Evolutionary conservation across 768 basidiomycete species (phyloP), one percentile per base, ranked within the genome.

Genomic region (Kwoniella newhampshirensis): DNA sequence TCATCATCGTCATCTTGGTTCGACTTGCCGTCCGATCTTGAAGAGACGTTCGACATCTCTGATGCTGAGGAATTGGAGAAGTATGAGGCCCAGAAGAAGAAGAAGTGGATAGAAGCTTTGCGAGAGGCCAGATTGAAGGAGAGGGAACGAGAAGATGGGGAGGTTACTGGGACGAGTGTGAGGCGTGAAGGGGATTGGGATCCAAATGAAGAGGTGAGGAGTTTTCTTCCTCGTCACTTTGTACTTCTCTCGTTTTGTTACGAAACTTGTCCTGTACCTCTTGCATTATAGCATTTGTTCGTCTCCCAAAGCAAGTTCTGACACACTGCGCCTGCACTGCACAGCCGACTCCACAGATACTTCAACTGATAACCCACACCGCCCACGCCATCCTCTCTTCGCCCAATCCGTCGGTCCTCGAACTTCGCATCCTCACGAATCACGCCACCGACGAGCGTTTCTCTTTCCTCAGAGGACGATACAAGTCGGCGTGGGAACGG

Each of bases 351-450:
- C 48, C 57, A 86, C 86, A 86, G 85, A 15, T 84, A 85, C 54
- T 82, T 46, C 81, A 82, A 2, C 80, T 92, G 11, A 91, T 96
- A 85, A 76, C 78, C 11, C 83, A 86, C 50, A 93, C 91, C 0
- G 88, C 88, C 0, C 62, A 71, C 12, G 87, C 90, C 58, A 76
- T 93, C 28, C 69, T 81, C 23, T 76, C 83, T 6, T 87, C 90
- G 0, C 84, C 86, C 1, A 91, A 92, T 66, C 82, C 88, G 15
- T 83, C 85, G 0, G 85, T 91, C 61, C 81, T 94, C 21, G 90
- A 92, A 74, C 85, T 91, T 81, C 83, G 91, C 5, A 91, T 96
- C 65, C 79, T 94, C 15, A 86, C 91, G 9, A 91, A 94, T 64
- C 83, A 93, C 67, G 87, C 89, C 0, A 78, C 80, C 12, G 90